Conservation (phyloP, 176 grass and related monocot genomes). For the Poa annua region DNA sequence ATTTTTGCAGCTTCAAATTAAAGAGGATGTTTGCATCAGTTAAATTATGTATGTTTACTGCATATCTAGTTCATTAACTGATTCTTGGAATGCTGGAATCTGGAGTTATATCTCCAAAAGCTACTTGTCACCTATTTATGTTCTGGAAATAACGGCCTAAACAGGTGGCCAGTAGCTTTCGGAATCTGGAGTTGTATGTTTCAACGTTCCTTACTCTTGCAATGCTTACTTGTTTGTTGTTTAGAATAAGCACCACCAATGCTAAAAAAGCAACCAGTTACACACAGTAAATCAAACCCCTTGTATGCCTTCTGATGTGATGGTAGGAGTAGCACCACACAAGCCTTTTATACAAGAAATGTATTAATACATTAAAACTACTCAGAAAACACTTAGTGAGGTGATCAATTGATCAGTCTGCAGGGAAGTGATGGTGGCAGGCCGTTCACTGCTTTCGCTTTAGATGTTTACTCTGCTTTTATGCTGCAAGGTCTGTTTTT, state of each 20-base stretch:
- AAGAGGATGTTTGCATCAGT: neutral
- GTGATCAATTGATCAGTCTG: neutral
- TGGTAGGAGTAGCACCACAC: neutral
- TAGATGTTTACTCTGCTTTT: conserved; percentile 48
- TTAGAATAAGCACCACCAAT: neutral
- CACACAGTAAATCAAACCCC: neutral
- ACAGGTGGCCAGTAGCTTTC: neutral
- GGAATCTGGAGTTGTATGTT: conserved; percentile 26
- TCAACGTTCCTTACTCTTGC: neutral
- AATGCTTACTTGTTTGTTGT: conserved; percentile 1
- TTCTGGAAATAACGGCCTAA: neutral
- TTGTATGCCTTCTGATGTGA: neutral
- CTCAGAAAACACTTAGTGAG: neutral
- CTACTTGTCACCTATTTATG: neutral
- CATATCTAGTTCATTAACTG: neutral
- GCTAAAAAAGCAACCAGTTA: neutral
- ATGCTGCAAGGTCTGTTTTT: conserved; percentile 3
- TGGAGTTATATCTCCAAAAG: neutral
- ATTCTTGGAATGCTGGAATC: neutral
- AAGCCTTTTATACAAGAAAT: neutral
- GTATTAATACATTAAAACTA: neutral
- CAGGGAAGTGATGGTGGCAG: conserved; percentile 19
- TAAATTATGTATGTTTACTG: neutral
- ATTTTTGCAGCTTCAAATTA: neutral
- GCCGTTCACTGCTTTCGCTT: conserved; percentile 74